A percentile compares a stretch with the other conserved stretches of the same genome.
Conservation (phyloP, 768 basidiomycete genomes). For the Rhodotorula diobovata region DNA sequence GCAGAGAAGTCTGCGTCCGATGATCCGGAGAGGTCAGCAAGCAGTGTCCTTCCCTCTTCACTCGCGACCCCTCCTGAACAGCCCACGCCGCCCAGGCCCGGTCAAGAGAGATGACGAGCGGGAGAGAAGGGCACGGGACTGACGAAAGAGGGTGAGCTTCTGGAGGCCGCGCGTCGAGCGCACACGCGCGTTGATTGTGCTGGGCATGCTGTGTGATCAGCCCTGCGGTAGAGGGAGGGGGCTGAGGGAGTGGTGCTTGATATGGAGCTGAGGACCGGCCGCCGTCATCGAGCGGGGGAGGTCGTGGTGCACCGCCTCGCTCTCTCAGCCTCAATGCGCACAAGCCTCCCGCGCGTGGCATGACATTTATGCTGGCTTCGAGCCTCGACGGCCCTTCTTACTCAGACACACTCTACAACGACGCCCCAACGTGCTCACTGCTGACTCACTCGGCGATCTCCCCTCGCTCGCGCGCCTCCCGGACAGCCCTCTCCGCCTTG, state of each 20-base stretch:
- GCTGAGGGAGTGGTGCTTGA: no score
- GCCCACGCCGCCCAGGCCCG: no score
- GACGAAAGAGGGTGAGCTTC: background rate
- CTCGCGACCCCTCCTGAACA: no score
- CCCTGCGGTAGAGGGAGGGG: no score
- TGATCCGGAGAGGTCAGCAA: no score
- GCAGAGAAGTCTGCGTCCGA: slow-evolving; percentile 21
- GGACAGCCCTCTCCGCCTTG: slow-evolving; percentile 61
- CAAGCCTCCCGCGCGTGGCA: no score
- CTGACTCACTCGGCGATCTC: slow-evolving; percentile 12
- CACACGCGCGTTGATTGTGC: background rate
- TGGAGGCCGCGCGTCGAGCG: slow-evolving; percentile 4
- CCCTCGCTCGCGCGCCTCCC: slow-evolving; percentile 11
- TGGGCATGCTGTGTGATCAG: background rate
- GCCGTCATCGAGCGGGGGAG: no score
- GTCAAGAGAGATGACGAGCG: background rate
- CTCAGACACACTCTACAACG: background rate
- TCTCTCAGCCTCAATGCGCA: no score
- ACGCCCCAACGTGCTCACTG: no score
- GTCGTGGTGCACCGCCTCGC: no score
- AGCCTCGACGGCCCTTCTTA: background rate
- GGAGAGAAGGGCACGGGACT: background rate
- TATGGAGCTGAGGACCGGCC: no score
- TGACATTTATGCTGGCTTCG: background rate
- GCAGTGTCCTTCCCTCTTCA: no score